Conservation (phyloP, 768 basidiomycete species). For the Lactarius indigo region DNA sequence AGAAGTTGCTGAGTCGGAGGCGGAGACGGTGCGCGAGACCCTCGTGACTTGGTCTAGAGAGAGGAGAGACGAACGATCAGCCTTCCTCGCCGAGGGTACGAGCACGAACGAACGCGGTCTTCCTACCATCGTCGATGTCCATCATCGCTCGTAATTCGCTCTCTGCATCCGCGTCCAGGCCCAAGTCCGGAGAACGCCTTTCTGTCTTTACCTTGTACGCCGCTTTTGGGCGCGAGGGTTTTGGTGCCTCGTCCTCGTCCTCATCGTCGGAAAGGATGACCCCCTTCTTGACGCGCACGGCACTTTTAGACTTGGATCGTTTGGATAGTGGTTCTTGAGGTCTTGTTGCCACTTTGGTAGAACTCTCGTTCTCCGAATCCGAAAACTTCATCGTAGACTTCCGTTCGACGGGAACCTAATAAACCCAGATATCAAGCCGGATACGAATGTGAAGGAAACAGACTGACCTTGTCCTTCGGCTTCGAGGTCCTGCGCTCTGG, state of each 20-base stretch:
- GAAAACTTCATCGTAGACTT: constrained; percentile 28
- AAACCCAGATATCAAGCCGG: not conserved
- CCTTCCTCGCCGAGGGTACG: not conserved
- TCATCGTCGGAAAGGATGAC: constrained; percentile 62
- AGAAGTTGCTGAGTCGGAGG: constrained; percentile 26
- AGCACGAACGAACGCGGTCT: not conserved
- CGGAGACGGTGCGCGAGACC: constrained; percentile 10
- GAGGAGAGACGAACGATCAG: constrained; percentile 34
- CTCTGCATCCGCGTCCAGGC: constrained; percentile 45
- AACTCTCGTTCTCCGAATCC: constrained; percentile 29
- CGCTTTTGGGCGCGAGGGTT: constrained; percentile 35
- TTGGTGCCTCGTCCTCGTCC: constrained; percentile 44
- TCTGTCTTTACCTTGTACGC: constrained; percentile 32
- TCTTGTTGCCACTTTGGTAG: not conserved
- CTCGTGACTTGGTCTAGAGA: constrained; percentile 31
- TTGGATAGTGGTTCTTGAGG: constrained; percentile 21
- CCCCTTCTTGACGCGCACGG: constrained; percentile 43
- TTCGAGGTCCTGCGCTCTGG: constrained; percentile 4
- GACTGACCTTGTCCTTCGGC: constrained; percentile 5
- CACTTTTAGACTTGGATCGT: constrained; percentile 10
- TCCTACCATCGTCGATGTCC: constrained; percentile 71
- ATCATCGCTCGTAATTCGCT: constrained; percentile 56
- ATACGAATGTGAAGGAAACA: not conserved
- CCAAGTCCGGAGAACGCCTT: constrained; percentile 42
- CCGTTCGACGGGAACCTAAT: constrained; percentile 34